A percentile compares a stretch with the other conserved stretches of the same genome.
phyloP scores from a whole-genome alignment of 2,329 filamentous ascomycete species.

The Beauveria bassiana region DNA sequence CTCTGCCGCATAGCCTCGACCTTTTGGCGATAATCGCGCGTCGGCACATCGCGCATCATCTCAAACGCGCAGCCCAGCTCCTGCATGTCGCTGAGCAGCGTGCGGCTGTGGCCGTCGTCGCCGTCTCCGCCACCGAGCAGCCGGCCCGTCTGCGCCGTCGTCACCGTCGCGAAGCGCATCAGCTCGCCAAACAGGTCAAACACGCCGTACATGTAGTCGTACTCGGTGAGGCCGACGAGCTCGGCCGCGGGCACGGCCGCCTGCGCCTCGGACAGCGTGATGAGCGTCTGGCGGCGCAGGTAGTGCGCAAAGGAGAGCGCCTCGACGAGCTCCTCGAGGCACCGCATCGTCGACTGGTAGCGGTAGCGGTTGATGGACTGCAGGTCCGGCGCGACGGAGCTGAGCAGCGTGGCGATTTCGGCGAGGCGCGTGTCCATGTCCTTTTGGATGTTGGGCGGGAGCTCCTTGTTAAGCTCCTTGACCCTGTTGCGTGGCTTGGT shows the following conservation, averaged over 20 bases:
- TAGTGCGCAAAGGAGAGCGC: conserved; percentile 86
- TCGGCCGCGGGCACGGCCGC: conserved; percentile 36
- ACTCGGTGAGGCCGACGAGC: conserved; percentile 56
- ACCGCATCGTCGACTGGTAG: conserved; percentile 72
- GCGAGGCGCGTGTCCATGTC: conserved; percentile 62
- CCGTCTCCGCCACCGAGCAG: conserved; percentile 26
- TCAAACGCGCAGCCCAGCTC: conserved; percentile 70
- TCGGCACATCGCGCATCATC: conserved; percentile 53
- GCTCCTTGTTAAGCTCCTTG: conserved; percentile 50
- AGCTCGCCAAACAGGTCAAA: conserved; percentile 94
- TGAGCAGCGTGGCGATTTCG: conserved; percentile 64
- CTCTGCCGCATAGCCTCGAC: conserved; percentile 78
- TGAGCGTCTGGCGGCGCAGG: conserved; percentile 66
- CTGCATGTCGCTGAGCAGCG: conserved; percentile 75
- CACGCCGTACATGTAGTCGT: conserved; percentile 84
- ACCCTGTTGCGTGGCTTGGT: conserved; percentile 40
- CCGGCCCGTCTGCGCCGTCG: conserved; percentile 66
- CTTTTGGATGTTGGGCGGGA: conserved; percentile 62
- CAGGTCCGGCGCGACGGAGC: conserved; percentile 62
- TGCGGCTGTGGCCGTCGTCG: conserved; percentile 28
- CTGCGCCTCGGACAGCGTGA: conserved; percentile 57
- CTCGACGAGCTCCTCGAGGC: conserved; percentile 92
- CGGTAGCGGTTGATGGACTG: conserved; percentile 73
- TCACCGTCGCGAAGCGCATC: conserved; percentile 92
- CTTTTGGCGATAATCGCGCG: conserved; percentile 64